phyloP scores from a whole-genome alignment of 2,329 filamentous ascomycete genomes.

The Fusarium stilboides region DNA sequence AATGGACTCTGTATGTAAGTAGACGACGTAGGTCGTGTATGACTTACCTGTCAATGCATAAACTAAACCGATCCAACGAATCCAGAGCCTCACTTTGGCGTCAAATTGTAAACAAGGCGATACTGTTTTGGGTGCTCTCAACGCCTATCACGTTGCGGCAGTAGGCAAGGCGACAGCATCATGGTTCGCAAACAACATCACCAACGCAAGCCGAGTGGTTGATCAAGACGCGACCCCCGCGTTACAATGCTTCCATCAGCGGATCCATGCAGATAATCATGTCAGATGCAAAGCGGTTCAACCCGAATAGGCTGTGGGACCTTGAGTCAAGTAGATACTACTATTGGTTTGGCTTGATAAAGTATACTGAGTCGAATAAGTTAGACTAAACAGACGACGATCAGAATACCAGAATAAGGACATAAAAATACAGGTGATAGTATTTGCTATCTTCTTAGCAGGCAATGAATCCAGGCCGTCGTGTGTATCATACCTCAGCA shows the following conservation, averaged over 20 bases:
- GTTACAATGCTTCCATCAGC: conserved; percentile 10
- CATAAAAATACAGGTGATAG: too few relatives aligned
- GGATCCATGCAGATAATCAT: conserved; percentile 23
- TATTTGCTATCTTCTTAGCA: too few relatives aligned
- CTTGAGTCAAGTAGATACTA: background rate
- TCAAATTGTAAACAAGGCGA: conserved; percentile 34
- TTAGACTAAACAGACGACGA: too few relatives aligned
- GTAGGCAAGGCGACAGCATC: conserved; percentile 32
- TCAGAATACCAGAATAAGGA: too few relatives aligned
- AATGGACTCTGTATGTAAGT: background rate
- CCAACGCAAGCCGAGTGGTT: conserved; percentile 32
- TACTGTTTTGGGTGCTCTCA: conserved; percentile 21
- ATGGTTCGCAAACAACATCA: conserved; percentile 38
- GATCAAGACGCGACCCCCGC: conserved; percentile 31
- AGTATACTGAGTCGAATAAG: too few relatives aligned
- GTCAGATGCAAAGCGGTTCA: conserved; percentile 20
- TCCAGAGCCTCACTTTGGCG: conserved; percentile 23
- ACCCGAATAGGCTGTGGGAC: background rate
- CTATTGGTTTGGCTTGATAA: background rate
- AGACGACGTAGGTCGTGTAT: conserved; percentile 40
- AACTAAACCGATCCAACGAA: conserved; percentile 4
- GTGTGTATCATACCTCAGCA: too few relatives aligned
- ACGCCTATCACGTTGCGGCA: conserved; percentile 29
- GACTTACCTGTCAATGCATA: conserved; percentile 36
- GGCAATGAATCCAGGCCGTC: too few relatives aligned